Evolutionary conservation across 345 rosid species (phyloP).

Genomic region (Gossypium rotundifolium): DNA sequence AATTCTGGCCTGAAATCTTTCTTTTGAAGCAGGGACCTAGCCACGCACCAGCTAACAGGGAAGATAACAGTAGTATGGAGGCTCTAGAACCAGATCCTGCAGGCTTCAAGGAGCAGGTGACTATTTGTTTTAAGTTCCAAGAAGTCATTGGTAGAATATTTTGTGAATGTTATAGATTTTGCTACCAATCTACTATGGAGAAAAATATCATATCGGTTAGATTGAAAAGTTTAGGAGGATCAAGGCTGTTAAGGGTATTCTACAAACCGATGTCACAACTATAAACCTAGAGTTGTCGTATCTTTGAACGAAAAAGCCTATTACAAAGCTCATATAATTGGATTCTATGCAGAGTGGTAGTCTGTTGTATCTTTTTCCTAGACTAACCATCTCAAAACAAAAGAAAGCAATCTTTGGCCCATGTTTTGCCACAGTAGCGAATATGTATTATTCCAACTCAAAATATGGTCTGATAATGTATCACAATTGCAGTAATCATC

Average conservation of each 20-base stretch:
- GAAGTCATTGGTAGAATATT: not conserved
- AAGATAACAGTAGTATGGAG: slow-evolving; percentile 47
- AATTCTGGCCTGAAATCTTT: slow-evolving; percentile 12
- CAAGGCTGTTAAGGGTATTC: not conserved
- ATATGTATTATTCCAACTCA: not conserved
- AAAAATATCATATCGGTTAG: not conserved
- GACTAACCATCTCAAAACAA: not conserved
- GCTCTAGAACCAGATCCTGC: slow-evolving; percentile 65
- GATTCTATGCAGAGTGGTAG: not conserved
- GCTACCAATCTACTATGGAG: not conserved
- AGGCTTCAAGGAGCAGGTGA: slow-evolving; percentile 77
- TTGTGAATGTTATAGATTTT: not conserved
- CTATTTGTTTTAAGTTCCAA: not conserved
- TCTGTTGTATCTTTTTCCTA: not conserved
- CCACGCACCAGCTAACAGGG: slow-evolving; percentile 37
- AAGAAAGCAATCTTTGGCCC: not conserved
- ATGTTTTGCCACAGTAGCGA: not conserved
- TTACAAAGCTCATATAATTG: not conserved
- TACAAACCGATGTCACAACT: not conserved
- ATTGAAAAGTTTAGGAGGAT: not conserved
- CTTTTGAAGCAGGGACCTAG: slow-evolving; percentile 40
- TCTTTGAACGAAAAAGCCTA: not conserved
- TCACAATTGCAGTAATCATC: not conserved
- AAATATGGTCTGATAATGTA: not conserved
- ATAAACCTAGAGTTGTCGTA: not conserved